Percentiles rank a stretch among this genome's conserved stretches.
Evolutionary conservation across 73 alveolate species (phyloP).

Genomic region (Effrenium voratum): DNA sequence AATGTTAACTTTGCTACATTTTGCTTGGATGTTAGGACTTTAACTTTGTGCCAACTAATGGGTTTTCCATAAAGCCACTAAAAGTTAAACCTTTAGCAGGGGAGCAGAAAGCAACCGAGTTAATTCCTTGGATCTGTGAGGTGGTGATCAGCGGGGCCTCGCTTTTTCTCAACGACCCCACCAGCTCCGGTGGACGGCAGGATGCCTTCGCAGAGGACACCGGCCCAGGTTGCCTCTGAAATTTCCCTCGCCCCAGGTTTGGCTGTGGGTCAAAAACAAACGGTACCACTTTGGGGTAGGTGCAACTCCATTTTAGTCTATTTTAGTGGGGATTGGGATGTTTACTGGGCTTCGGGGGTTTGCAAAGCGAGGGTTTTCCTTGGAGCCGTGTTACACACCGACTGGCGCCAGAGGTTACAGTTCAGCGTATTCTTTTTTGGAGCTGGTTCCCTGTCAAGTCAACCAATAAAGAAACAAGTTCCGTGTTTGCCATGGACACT

Average conservation of each 20-base stretch:
- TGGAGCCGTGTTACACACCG: too few species aligned
- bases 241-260: too few species aligned
- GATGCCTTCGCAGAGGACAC: neutral
- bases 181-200: conserved; percentile 28
- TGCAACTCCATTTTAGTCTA: too few species aligned
- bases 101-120: neutral
- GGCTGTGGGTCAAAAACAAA: neutral
- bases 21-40: neutral
- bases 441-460: too few species aligned
- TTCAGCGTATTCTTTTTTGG: too few species aligned
- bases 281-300: too few species aligned
- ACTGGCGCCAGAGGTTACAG: too few species aligned
- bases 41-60: neutral
- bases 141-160: conserved; percentile 34
- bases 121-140: neutral
- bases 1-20: too few species aligned
- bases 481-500: too few species aligned
- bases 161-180: neutral
- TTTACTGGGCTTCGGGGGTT: neutral
- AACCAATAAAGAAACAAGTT: too few species aligned
- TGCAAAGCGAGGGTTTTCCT: neutral
- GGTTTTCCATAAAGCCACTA: neutral
- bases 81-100: neutral
- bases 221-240: neutral
- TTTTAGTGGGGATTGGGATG: neutral